Evolutionary conservation across 1,284 basidiomycete genomes (phyloP).

Genomic region (Apiotrichum montevideense): DNA sequence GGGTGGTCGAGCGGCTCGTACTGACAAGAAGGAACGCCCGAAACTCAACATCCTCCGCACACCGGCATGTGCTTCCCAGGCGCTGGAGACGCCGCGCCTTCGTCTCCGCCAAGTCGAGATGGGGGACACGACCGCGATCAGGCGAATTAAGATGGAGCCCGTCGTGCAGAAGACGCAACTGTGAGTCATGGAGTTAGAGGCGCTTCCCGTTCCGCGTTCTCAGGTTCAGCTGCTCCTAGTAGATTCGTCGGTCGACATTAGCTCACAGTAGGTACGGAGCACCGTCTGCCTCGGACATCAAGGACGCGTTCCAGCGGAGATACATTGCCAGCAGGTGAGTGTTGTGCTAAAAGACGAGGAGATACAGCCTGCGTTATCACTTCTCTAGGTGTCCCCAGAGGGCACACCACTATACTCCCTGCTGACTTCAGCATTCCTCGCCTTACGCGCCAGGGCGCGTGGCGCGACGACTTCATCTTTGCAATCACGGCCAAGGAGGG

Average conservation of each 20-base stretch:
- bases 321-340: constrained; percentile 25
- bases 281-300: constrained; percentile 26
- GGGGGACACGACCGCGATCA: constrained; percentile 31
- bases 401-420: too few species aligned
- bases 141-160: constrained; percentile 43
- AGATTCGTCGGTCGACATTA: too few species aligned
- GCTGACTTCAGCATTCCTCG: constrained; percentile 1
- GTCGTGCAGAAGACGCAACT: constrained; percentile 42
- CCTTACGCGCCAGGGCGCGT: constrained; percentile 1
- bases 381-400: too few species aligned
- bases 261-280: constrained; percentile 26
- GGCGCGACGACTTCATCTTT: constrained; percentile 36
- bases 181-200: constrained; percentile 15
- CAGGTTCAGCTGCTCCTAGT: too few species aligned
- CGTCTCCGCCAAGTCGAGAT: constrained; percentile 28
- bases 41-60: constrained; percentile 26
- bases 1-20: too few species aligned
- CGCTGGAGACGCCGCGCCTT: constrained; percentile 31
- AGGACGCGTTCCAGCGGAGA: constrained; percentile 30
- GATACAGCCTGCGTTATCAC: too few species aligned
- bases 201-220: not conserved
- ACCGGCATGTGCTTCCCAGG: constrained; percentile 25
- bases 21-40: constrained; percentile 8
- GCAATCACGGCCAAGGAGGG: constrained; percentile 38
- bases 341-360: too few species aligned